A percentile compares a stretch with the other conserved stretches of the same genome.
These are phyloP conservation scores for Protomyces gravidus DNA, from an alignment of 1,139 yeast genomes.

Conservation along the genomic window DNA sequence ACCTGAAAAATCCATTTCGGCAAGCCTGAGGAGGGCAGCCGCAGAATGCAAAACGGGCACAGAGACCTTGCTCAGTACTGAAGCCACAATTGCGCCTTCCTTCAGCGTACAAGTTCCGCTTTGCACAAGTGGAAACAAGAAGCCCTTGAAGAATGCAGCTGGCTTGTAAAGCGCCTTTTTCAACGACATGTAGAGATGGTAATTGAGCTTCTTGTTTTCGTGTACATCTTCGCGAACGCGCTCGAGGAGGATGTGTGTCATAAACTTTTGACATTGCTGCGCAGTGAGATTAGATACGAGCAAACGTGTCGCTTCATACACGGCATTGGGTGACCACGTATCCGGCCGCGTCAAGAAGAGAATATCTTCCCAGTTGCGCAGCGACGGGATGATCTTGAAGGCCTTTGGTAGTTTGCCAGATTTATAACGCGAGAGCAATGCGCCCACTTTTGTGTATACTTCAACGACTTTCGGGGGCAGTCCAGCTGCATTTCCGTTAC, in stretches of 20 bases:
- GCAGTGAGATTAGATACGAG: conserved; percentile 88
- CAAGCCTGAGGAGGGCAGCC: conserved; percentile 80
- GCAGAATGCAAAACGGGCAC: conserved; percentile 94
- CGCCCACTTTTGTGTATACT: conserved; percentile 89
- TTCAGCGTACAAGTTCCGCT: conserved; percentile 65
- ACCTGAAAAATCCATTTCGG: conserved; percentile 65
- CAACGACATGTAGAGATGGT: conserved; percentile 84
- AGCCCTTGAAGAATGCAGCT: conserved; percentile 95
- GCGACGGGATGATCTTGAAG: conserved; percentile 87
- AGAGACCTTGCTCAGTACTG: conserved; percentile 81
- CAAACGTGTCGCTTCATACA: conserved; percentile 88
- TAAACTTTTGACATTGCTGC: conserved; percentile 74
- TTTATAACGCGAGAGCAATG: conserved; percentile 79
- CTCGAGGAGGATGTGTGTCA: conserved; percentile 69
- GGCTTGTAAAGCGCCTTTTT: conserved; percentile 94
- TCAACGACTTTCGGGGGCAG: conserved; percentile 94
- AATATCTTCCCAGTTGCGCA: conserved; percentile 93
- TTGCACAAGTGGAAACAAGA: conserved; percentile 78
- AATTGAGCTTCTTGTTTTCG: conserved; percentile 61
- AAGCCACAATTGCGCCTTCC: conserved; percentile 94
- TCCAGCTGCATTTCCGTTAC: conserved; percentile 51
- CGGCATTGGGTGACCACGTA: conserved; percentile 94
- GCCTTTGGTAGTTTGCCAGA: conserved; percentile 94
- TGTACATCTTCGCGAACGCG: conserved; percentile 80
- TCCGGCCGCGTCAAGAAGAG: conserved; percentile 88